These are phyloP conservation scores for Heliamphora exappendiculata DNA, from an alignment of 148 eudicot genomes.

Conservation along the genomic window DNA sequence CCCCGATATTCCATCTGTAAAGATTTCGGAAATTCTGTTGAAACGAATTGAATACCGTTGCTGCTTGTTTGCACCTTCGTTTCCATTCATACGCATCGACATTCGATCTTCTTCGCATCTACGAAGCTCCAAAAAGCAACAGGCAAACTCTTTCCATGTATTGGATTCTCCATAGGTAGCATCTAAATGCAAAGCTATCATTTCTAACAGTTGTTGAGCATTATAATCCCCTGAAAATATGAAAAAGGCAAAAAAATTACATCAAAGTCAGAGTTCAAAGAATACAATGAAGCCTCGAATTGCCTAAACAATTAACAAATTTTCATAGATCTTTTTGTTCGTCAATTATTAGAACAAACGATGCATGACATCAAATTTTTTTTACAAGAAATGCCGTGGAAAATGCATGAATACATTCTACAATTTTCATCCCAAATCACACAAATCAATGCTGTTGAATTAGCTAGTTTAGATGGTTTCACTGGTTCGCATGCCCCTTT, in stretches of 20 bases:
- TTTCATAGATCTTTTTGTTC: neutral
- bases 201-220: slow-evolving; percentile 49
- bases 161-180: slow-evolving; percentile 43
- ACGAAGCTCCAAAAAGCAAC: slow-evolving; percentile 46
- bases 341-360: neutral
- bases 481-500: neutral
- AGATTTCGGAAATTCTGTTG: slow-evolving; percentile 34
- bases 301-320: neutral
- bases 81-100: slow-evolving; percentile 41
- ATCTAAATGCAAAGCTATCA: slow-evolving; percentile 79
- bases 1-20: slow-evolving; percentile 35
- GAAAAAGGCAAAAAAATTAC: neutral
- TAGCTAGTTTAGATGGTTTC: neutral
- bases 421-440: neutral
- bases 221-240: slow-evolving; percentile 52
- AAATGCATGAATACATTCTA: neutral
- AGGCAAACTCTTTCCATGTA: slow-evolving; percentile 74
- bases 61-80: slow-evolving; percentile 16
- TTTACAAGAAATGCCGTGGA: neutral
- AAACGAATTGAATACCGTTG: slow-evolving; percentile 12
- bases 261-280: neutral
- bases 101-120: slow-evolving; percentile 56
- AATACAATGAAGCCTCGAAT: neutral
- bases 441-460: neutral
- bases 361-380: neutral